Evolutionary conservation across 2,329 filamentous ascomycete species (phyloP), one percentile per base, ranked within the genome.

Genomic region (Nothomitra cinnamomea): DNA sequence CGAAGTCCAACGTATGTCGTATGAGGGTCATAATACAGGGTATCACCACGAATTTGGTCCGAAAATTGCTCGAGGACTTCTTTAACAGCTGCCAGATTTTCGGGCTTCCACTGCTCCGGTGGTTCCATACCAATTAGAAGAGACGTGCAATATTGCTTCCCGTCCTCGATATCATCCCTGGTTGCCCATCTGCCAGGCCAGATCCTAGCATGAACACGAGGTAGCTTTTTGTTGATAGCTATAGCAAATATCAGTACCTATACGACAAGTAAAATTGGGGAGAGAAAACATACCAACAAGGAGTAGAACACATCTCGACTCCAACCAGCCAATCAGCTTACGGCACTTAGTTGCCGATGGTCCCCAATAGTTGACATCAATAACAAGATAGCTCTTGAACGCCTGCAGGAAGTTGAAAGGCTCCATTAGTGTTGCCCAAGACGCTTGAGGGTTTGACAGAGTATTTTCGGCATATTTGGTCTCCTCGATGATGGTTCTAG

Each of bases 281-380:
- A 8, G 19, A 24, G 19, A n/a, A 35, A 15, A 67, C 72, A 65
- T 66, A 78, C 77, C 76, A 56, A 78, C 73, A 19, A 83, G 69
- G 35, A 84, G 65, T 55, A 70, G 66, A 1, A 78, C 69, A 53
- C 74, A 79, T 35, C 45, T 49, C 7, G 45, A 49, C 19, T 49
- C 45, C 1, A 84, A 63, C 80, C 80, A 83, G 10, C 77, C 77
- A 12, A 49, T 15, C 49, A 82, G 72, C 12, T 69, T 67, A 19
- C 72, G 74, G 1, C 78, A 76, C 53, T 73, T 77, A 1, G 70
- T 65, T 1, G 72, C 65, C 1, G 77, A 78, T 5, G 73, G 65
- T 1, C 79, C 79, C 81, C 81, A 85, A 63, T 80, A 84, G 48
- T 80, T 77, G 1, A 78, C 70, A 54, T 81, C 75, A 52, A 85